Base-by-base conservation (phyloP, 108 stramenopile genomes). In the Nitzschia putrida region DNA sequence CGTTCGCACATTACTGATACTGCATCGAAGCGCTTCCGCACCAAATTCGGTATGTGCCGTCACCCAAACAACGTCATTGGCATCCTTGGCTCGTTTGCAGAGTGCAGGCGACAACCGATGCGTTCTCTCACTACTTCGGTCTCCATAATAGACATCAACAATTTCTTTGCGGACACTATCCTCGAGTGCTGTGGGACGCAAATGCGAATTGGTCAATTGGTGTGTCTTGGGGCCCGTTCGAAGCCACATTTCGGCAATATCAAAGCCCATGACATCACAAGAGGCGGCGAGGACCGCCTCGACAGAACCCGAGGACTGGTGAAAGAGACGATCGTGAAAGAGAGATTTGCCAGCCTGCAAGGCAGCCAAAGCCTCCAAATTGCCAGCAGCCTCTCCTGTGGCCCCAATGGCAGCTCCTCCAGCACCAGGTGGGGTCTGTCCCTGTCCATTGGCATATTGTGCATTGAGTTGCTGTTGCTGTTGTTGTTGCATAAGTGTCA, bases 171-270 rank as follows among this genome's bases (percentile, higher is more conserved):
- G 83, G 1, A 88, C 77, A 9, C 73, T 76, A 61, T 90, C 89
- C 38, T 91, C 86, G 38, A 95, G 76, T 7, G 91, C 89, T 10
- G 91, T 87, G 8, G 88, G 87, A 22, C 91, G 73, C 4, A 95
- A 70, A 69, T 93, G 91, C 14, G 87, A 88, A 74, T 91, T 88
- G 53, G 90, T 92, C 37, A 95, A 77, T 71, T 95, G 94, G 69
- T 95, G 94, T 9, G 90, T 92, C 61, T 95, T 95, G 69, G 83
- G 87, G 10, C 94, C 94, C n/a, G 91, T 95, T 21, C 94, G 86
- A 20, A 95, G 80, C 94, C 94, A 95, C 86, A 95, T 88, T 84
- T 95, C 94, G 56, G 94, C 91, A 82, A 95, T 95, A 65, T 95
- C 91, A 79, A 95, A 95, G 45, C 87, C 87, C 76, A 91, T 84